Evolutionary conservation across 805 yeast species (phyloP).

Genomic region (Lipomyces anomalus): DNA sequence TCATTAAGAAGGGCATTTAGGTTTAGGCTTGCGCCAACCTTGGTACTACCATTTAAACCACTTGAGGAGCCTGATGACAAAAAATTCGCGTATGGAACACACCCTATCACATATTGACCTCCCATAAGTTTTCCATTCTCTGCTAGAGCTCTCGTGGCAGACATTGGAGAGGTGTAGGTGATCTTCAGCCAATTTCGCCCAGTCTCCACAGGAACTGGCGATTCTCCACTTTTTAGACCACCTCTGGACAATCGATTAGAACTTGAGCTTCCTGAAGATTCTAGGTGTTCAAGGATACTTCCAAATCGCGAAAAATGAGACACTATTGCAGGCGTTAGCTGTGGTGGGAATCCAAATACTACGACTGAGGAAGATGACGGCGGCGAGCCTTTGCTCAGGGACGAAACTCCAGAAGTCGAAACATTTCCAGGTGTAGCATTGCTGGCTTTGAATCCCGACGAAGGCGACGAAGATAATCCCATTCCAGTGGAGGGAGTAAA

Average conservation of each 20-base stretch:
- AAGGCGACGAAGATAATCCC: too few species aligned
- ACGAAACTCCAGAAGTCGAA: too few species aligned
- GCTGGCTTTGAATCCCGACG: too few species aligned
- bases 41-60: not conserved
- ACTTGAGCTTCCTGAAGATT: not conserved
- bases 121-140: slow-evolving; percentile 73
- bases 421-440: too few species aligned
- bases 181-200: slow-evolving; percentile 91
- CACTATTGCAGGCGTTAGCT: slow-evolving; percentile 58
- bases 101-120: slow-evolving; percentile 46
- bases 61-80: slow-evolving; percentile 1
- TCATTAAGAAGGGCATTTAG: too few species aligned
- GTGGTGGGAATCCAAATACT: slow-evolving; percentile 85
- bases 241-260: slow-evolving; percentile 3
- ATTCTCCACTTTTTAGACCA: too few species aligned
- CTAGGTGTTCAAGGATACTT: slow-evolving; percentile 57
- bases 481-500: too few species aligned
- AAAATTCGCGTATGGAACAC: slow-evolving; percentile 59
- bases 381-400: too few species aligned
- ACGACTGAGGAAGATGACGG: too few species aligned
- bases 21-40: too few species aligned
- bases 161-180: slow-evolving; percentile 67
- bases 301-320: slow-evolving; percentile 78
- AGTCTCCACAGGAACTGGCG: slow-evolving; percentile 71
- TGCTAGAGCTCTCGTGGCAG: slow-evolving; percentile 77